A percentile compares a stretch with the other conserved stretches of the same genome.
Evolutionary conservation across 345 rosid species (phyloP).

Genomic region (Arabis hirsuta): DNA sequence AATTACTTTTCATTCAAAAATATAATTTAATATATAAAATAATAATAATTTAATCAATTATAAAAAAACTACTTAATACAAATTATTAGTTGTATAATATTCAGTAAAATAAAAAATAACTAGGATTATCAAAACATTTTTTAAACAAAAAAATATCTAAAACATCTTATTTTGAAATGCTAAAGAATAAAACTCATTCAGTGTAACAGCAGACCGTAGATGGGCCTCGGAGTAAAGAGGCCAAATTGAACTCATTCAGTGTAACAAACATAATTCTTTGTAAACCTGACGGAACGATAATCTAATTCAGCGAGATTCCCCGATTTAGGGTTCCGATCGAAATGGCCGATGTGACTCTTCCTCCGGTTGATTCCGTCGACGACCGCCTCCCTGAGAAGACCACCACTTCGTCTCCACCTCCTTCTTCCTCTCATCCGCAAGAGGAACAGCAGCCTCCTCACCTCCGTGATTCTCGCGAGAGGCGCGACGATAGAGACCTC

Average conservation of each 20-base stretch:
- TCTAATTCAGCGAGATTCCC: background rate
- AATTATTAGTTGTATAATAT: no score
- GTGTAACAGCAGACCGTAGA: no score
- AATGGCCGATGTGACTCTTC: slow-evolving; percentile 76
- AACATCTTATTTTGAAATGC: no score
- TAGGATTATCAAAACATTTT: no score
- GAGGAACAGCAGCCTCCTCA: slow-evolving; percentile 51
- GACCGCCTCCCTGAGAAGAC: slow-evolving; percentile 34
- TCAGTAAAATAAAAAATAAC: no score
- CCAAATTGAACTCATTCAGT: background rate
- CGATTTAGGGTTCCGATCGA: slow-evolving; percentile 54
- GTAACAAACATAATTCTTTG: background rate
- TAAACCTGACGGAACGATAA: no score
- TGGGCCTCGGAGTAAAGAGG: background rate
- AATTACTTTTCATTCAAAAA: no score
- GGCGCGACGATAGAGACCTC: slow-evolving; percentile 67
- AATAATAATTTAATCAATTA: no score
- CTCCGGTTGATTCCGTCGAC: slow-evolving; percentile 71
- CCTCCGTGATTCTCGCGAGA: slow-evolving; percentile 48
- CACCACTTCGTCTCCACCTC: slow-evolving; percentile 51
- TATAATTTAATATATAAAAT: no score
- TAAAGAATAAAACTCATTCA: no score
- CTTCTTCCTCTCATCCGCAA: slow-evolving; percentile 59
- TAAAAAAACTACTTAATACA: no score
- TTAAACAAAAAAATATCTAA: no score